Evolutionary conservation across 345 rosid species (phyloP), one percentile per base, ranked within the genome.

Genomic region (Linum tenue): DNA sequence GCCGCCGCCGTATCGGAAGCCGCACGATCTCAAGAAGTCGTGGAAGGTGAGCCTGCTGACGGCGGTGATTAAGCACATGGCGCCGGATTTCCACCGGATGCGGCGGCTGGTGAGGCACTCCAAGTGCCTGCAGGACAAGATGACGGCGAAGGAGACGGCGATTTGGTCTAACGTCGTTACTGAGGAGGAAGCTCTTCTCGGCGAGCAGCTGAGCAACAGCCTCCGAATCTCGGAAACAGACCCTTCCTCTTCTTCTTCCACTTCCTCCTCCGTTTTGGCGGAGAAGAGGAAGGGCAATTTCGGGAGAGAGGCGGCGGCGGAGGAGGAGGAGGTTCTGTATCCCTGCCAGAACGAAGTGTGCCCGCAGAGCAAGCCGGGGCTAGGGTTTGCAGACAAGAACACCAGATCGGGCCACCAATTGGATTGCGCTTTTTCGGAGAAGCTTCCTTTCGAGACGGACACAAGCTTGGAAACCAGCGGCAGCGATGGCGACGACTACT

Each of bases 21-120:
- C 88, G 37, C 91, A 82, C 44, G 91, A 86, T 67, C 83, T 84
- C 0, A 86, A 83, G 36, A 90, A 84, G 70, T 85, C 82, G 9
- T 83, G 97, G 97, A 86, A 90, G 77, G 81, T 86, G 2, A 81
- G 81, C 14, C 79, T 82, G 50, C 74, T 88, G 59, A 81, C 84
- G n/a, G 83, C 86, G 0, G 89, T 86, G 55, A 75, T 86, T 56
- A 88, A 86, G 64, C 91, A 85, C 68, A 84, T 85, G 86, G 67
- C 78, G 0, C 80, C 89, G 0, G 70, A 86, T 74, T 51, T 79
- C 42, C 73, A 65, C 37, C 64, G 67, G 57, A 74, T 82, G 66
- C 75, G 85, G 31, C 63, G 83, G 35, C 69, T 88, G 1, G 89
- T 84, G 66, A 78, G 48, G 37, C 88, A 83, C 57, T 88, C 92